phyloP scores from a whole-genome alignment of 805 yeast genomes.

The Grigorovia jiainica region DNA sequence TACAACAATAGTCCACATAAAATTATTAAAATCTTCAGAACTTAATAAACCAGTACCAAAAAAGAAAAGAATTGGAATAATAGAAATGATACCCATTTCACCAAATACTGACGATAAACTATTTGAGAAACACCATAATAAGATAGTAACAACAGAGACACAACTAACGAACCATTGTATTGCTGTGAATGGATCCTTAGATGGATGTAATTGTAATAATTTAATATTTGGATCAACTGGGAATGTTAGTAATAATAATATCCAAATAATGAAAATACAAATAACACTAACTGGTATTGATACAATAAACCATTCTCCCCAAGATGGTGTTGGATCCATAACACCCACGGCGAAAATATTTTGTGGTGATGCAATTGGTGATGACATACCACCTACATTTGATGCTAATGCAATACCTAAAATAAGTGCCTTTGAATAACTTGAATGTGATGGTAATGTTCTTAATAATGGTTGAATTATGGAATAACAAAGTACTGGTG shows the following conservation, averaged over 20 bases:
- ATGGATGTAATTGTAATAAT: slow-evolving; percentile 36
- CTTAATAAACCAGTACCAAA: slow-evolving; percentile 84
- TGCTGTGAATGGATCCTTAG: slow-evolving; percentile 58
- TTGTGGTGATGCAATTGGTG: slow-evolving; percentile 96
- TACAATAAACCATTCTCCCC: slow-evolving; percentile 92
- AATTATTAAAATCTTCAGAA: slow-evolving; percentile 88
- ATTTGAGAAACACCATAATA: slow-evolving; percentile 84
- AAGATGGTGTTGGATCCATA: slow-evolving; percentile 75
- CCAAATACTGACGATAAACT: slow-evolving; percentile 68
- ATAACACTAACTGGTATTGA: slow-evolving; percentile 70
- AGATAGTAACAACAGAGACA: slow-evolving; percentile 64
- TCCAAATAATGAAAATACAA: slow-evolving; percentile 62
- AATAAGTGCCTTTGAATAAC: slow-evolving; percentile 74
- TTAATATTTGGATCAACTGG: slow-evolving; percentile 43
- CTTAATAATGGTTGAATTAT: slow-evolving; percentile 84
- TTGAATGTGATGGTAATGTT: slow-evolving; percentile 68
- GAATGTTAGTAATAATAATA: slow-evolving; percentile 57
- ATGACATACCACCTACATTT: slow-evolving; percentile 92
- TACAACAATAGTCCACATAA: slow-evolving; percentile 92
- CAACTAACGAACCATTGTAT: slow-evolving; percentile 67
- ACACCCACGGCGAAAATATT: slow-evolving; percentile 82
- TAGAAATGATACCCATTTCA: slow-evolving; percentile 93
- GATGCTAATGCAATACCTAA: slow-evolving; percentile 90
- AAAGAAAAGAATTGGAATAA: slow-evolving; percentile 81
- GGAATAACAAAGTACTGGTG: slow-evolving; percentile 88